Percentiles rank a stretch among this genome's conserved stretches.
phyloP scores from a whole-genome alignment of 345 rosid species.

The Lumnitzera littorea region DNA sequence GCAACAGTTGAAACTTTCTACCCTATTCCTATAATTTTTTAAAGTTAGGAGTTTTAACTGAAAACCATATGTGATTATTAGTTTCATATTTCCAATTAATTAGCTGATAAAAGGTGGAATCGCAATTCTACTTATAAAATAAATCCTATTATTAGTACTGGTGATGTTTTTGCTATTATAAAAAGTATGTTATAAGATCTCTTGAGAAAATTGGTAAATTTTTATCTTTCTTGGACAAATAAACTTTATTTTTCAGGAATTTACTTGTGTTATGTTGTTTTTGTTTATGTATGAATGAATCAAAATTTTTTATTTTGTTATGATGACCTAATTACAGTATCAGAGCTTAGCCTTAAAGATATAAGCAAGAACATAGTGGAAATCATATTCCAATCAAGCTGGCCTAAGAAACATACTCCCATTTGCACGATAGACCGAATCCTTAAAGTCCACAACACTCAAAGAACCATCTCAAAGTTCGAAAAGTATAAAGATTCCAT shows the following conservation, averaged over 20 bases:
- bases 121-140: no score
- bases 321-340: neutral
- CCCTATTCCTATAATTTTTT: no score
- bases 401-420: neutral
- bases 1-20: no score
- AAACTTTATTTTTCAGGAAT: neutral
- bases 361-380: slow-evolving; percentile 1
- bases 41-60: no score
- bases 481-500: neutral
- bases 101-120: no score
- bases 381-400: slow-evolving; percentile 3
- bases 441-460: slow-evolving; percentile 2
- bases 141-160: no score
- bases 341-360: slow-evolving; percentile 1
- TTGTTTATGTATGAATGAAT: neutral
- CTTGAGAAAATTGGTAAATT: no score
- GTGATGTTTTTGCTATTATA: no score
- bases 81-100: no score
- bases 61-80: no score
- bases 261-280: neutral
- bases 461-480: neutral
- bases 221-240: no score
- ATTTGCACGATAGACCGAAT: slow-evolving; percentile 1
- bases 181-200: no score
- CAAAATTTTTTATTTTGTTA: neutral